Evolutionary conservation across 1,139 yeast species (phyloP), one percentile per base, ranked within the genome.

Genomic region (Magnusiomyces suaveolens): DNA sequence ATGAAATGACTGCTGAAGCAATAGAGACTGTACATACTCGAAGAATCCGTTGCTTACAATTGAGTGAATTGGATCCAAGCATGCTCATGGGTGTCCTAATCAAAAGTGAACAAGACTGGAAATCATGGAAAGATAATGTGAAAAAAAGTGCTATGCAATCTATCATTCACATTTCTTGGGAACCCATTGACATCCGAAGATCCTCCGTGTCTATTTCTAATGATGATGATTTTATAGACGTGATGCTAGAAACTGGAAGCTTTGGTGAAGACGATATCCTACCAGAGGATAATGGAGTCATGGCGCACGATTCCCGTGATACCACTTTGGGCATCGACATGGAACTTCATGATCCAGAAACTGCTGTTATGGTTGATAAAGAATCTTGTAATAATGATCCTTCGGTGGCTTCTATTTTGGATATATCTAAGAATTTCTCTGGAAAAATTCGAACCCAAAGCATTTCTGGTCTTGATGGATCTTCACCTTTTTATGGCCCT

Each of bases 41-140:
- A 2, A 73, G 75, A 52, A 79, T 83, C 57, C 81, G 86, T 52
- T 78, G 75, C 54, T 71, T 92, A 48, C 78, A 77, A 47, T 68
- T 89, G 46, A 70, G 74, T 16, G 84, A 83, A 51, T 75, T 92
- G 73, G 99, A 94, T 67, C 99, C 99, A 0, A 88, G 96, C 4
- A 92, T 92, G 97, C 74, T 92, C 65, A 77, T 89, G n/a, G 99
- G 98, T 0, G 72, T 90, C 33, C 68, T 87, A 32, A 65, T 94
- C 6, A 71, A 72, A 46, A 69, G 73, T 52, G 60, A 64, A 29
- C 71, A 72, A 0, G 95, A 87, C 54, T 88, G 86, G 77, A 59
- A 64, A 0, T 67, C 68, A 0, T 84, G 88, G 75, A 82, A 81
- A 62, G 52, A 55, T 0, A 59, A 61, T 18, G 72, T 83, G 18